Conservation (phyloP, 768 basidiomycete species). For the Rhizopogon vesiculosus region DNA sequence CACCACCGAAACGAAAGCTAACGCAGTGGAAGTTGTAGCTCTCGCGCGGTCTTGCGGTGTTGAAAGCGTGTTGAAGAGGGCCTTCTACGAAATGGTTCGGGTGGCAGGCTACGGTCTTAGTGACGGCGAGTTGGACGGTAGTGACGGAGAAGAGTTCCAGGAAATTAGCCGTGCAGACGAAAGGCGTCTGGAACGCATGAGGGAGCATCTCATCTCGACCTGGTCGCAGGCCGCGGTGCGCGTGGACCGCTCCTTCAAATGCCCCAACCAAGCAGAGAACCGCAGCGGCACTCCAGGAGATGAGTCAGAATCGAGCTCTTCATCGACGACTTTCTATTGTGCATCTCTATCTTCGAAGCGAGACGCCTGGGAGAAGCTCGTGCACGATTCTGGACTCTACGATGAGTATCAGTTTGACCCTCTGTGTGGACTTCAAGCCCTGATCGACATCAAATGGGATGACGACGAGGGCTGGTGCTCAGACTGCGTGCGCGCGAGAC, state of each 20-base stretch:
- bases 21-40: conserved; percentile 26
- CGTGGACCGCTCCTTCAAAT: conserved; percentile 1
- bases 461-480: conserved; percentile 28
- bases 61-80: conserved; percentile 26
- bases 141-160: neutral
- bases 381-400: conserved; percentile 20
- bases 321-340: neutral
- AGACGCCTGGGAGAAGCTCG: conserved; percentile 7
- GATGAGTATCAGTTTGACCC: conserved; percentile 29
- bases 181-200: neutral
- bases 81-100: conserved; percentile 30
- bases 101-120: conserved; percentile 1
- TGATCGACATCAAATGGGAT: conserved; percentile 23
- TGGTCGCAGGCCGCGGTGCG: conserved; percentile 4
- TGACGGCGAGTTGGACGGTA: neutral
- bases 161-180: conserved; percentile 4
- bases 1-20: conserved; percentile 3
- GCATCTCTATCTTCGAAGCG: neutral
- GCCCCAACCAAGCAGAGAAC: neutral
- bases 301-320: conserved; percentile 10
- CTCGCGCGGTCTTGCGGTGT: conserved; percentile 27
- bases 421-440: conserved; percentile 28
- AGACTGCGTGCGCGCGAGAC: conserved; percentile 25
- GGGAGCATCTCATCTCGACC: conserved; percentile 1
- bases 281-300: neutral